Evolutionary conservation across 2,329 filamentous ascomycete species (phyloP).

Genomic region (Ascochyta koolunga): DNA sequence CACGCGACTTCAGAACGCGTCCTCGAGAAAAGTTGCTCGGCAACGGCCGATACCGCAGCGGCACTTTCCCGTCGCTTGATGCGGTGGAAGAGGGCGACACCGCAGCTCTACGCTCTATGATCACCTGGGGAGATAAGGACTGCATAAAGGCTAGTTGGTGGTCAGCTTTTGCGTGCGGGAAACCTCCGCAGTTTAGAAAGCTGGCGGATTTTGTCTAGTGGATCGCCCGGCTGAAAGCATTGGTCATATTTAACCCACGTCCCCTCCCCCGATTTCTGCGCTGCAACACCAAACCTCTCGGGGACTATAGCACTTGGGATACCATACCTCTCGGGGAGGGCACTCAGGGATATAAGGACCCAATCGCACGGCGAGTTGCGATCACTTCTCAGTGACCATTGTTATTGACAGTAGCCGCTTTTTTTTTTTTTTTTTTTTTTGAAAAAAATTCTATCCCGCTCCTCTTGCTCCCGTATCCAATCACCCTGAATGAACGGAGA

Average conservation of each 20-base stretch:
- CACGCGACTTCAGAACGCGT: not conserved
- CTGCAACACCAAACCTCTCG: slow-evolving; percentile 16
- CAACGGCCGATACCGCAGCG: slow-evolving; percentile 30
- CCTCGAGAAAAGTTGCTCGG: slow-evolving; percentile 14
- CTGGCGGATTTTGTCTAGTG: slow-evolving; percentile 3
- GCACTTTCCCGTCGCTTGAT: slow-evolving; percentile 17
- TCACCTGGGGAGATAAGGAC: not conserved
- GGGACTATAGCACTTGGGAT: slow-evolving; percentile 11
- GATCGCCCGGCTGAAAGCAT: slow-evolving; percentile 14
- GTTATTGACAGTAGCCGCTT: slow-evolving; percentile 1
- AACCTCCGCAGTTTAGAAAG: slow-evolving; percentile 6
- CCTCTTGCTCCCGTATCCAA: slow-evolving; percentile 2
- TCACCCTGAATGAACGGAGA: slow-evolving; percentile 36
- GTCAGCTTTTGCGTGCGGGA: not conserved
- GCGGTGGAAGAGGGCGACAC: not conserved
- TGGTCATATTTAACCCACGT: slow-evolving; percentile 25
- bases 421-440: not conserved
- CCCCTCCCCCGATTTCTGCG: slow-evolving; percentile 7
- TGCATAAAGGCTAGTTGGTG: not conserved
- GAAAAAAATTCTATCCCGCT: not conserved
- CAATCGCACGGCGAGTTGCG: not conserved
- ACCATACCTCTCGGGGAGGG: slow-evolving; percentile 17
- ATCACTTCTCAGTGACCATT: not conserved
- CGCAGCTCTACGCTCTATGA: slow-evolving; percentile 4
- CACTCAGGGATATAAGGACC: slow-evolving; percentile 1